Evolutionary conservation across 2,329 filamentous ascomycete species (phyloP), one percentile per base, ranked within the genome.

Genomic region (Harringtonia aguacate): DNA sequence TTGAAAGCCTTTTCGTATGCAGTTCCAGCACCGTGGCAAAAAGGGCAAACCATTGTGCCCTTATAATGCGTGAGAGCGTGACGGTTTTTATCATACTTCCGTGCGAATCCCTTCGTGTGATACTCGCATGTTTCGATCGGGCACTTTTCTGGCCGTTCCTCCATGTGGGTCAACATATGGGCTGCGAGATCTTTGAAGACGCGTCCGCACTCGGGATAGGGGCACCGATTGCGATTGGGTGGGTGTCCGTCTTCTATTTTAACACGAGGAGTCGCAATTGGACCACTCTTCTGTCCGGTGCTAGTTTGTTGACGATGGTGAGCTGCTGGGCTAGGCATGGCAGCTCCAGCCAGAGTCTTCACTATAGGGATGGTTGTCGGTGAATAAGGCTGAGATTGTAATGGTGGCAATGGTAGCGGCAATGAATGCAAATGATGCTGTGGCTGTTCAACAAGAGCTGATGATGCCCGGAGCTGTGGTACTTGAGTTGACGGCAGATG

Each of bases 1-100:
- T 95, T 95, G 64, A 98, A 97, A 51, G 85, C 87, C 69, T 95
- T 95, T 62, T 95, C 90, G 7, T 84, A 85, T 2, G 86, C 77
- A 4, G 86, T 89, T 7, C 89, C 88, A 18, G 82, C 84, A 4
- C 88, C 87, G 0, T 89, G 87, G 53, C 92, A 97, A 63, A 97
- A 97, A 6, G 89, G 89, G 56, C 92, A 98, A 8, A 95, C 84
- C 88, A 97, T 95, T 14, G 87, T 95, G 9, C 90, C 90, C 62
- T 95, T 94, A 70, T 97, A 98, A 59, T 97, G 92, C 3, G 90
- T 97, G 50, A 97, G 66, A 2, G 90, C 94, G 60, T 98, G 92
- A 13, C 92, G 73, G 62, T 97, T 97, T 72, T 95, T 95, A 67
- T 97, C 92, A 60, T 97, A 98, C 63, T 97, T 97, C 48, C 90